A percentile compares a stretch with the other conserved stretches of the same genome.
Evolutionary conservation across 352 stramenopile genomes (phyloP).

Genomic region (Pythium biforme): DNA sequence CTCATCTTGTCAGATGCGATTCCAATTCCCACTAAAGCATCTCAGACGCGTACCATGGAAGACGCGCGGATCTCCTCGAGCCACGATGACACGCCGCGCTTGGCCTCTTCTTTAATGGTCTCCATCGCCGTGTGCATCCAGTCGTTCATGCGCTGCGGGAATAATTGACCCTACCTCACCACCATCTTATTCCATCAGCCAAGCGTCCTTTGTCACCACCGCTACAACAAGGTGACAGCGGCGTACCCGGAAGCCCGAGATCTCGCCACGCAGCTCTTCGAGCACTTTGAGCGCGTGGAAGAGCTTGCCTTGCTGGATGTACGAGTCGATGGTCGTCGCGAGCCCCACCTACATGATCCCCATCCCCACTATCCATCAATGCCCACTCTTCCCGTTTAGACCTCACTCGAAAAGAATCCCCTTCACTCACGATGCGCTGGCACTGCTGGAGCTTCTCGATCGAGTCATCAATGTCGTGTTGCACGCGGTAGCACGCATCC

Average conservation of each 20-base stretch:
- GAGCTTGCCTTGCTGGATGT: constrained; percentile 69
- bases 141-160: constrained; percentile 74
- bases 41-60: constrained; percentile 37
- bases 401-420: too few relatives aligned
- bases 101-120: constrained; percentile 75
- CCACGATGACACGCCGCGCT: constrained; percentile 59
- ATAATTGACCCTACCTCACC: constrained; percentile 56
- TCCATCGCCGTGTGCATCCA: constrained; percentile 75
- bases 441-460: constrained; percentile 82
- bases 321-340: constrained; percentile 59
- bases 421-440: constrained; percentile 57
- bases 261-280: constrained; percentile 67
- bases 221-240: too few relatives aligned
- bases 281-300: constrained; percentile 79
- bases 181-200: too few relatives aligned
- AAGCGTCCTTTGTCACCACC: too few relatives aligned
- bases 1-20: not conserved
- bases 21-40: too few relatives aligned
- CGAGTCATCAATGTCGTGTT: constrained; percentile 71
- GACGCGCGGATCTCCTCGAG: constrained; percentile 67
- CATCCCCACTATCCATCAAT: too few relatives aligned
- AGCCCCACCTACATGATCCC: constrained; percentile 41
- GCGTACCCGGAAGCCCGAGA: constrained; percentile 61
- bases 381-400: too few relatives aligned
- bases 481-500: constrained; percentile 52